Conservation (phyloP, 2,329 filamentous ascomycete species). For the Penicillium brasilianum region DNA sequence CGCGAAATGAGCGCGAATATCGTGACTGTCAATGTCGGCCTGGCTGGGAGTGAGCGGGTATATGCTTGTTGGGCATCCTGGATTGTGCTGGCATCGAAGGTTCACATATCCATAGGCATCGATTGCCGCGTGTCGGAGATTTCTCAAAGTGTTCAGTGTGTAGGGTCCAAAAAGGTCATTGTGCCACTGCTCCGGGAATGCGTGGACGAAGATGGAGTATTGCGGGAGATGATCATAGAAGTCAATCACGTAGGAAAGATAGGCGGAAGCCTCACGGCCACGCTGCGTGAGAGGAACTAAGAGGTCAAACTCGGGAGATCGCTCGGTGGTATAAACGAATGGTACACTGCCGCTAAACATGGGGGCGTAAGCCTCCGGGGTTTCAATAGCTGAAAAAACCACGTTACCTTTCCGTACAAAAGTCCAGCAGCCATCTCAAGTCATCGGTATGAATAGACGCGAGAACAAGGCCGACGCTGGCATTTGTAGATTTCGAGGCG, state of each 20-base stretch:
- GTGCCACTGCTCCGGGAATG: conserved; percentile 32
- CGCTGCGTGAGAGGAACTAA: conserved; percentile 35
- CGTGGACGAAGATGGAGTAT: conserved; percentile 64
- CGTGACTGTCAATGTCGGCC: conserved; percentile 26
- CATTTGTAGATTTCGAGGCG: conserved; percentile 2
- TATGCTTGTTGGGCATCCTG: conserved; percentile 44
- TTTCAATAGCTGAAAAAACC: neutral
- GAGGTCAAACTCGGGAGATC: conserved; percentile 19
- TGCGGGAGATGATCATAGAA: conserved; percentile 64
- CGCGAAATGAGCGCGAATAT: conserved; percentile 28
- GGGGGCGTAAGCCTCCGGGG: neutral
- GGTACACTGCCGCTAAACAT: conserved; percentile 18
- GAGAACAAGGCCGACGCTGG: conserved; percentile 17
- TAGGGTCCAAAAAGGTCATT: conserved; percentile 31
- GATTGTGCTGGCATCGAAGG: conserved; percentile 39
- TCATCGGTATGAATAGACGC: conserved; percentile 16
- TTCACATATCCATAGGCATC: conserved; percentile 42
- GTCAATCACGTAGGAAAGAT: conserved; percentile 66
- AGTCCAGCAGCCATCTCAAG: conserved; percentile 18
- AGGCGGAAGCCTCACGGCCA: conserved; percentile 66
- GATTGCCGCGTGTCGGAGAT: conserved; percentile 37
- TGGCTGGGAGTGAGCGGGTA: conserved; percentile 34
- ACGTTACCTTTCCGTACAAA: conserved; percentile 16
- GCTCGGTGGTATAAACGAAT: conserved; percentile 30
- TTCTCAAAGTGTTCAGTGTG: conserved; percentile 28